Evolutionary conservation across 2,329 filamentous ascomycete species (phyloP).

Genomic region (Stemphylium beticola): DNA sequence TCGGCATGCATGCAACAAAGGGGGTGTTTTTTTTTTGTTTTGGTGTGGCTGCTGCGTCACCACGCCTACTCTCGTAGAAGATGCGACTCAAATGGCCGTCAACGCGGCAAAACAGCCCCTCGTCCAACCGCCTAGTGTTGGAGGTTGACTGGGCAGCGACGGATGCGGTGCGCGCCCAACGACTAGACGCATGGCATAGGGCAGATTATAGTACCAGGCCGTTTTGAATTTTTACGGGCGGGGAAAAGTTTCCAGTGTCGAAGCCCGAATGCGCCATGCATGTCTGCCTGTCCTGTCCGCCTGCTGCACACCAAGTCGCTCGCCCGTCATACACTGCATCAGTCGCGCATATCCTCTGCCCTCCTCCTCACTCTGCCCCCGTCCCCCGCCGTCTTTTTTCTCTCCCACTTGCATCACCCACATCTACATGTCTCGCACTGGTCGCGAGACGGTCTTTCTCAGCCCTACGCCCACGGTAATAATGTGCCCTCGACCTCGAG

Average conservation of each 20-base stretch:
- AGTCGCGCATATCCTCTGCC: constrained; percentile 18
- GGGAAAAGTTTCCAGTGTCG: constrained; percentile 26
- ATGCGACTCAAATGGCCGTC: not conserved
- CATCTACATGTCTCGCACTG: not conserved
- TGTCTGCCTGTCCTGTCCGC: constrained; percentile 11
- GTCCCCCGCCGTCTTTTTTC: constrained; percentile 4
- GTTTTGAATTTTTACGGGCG: constrained; percentile 34
- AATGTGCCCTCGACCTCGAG: constrained; percentile 25
- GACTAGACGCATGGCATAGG: constrained; percentile 32
- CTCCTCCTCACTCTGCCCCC: constrained; percentile 4
- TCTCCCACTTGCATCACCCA: not conserved
- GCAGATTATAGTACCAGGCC: constrained; percentile 26
- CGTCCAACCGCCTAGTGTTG: constrained; percentile 2
- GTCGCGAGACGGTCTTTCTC: constrained; percentile 22
- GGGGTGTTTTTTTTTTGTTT: too few relatives aligned
- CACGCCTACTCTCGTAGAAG: not conserved
- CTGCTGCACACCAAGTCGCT: constrained; percentile 13
- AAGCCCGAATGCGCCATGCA: constrained; percentile 32
- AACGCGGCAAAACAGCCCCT: constrained; percentile 9
- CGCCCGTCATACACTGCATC: constrained; percentile 21
- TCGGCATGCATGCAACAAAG: not conserved
- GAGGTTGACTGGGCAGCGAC: constrained; percentile 16
- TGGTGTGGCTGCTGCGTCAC: constrained; percentile 18
- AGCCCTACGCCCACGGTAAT: constrained; percentile 5
- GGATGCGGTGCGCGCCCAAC: constrained; percentile 31